Evolutionary conservation across 164 flowering plant genomes (phyloP), one percentile per base, ranked within the genome.

Genomic region (Piper longum): DNA sequence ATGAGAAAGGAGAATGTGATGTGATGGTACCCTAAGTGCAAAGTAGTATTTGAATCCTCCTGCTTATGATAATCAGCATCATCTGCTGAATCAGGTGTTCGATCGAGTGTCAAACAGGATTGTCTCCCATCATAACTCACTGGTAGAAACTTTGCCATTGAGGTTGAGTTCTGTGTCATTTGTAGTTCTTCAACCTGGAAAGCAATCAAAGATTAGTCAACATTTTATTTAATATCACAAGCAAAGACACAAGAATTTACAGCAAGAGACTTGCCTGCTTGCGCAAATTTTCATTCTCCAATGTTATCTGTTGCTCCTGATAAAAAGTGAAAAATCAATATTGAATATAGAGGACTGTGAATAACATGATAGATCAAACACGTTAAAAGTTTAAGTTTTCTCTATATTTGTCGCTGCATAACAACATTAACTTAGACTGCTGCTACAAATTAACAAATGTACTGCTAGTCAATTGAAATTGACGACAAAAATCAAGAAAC

Each of bases 251-350:
- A 18, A 43, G 3, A 56, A 2, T 13, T 43, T 16, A 18, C 62
- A 44, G 16, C 56, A 58, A 2, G 55, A 0, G 39, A 9, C 2
- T 66, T 79, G 67, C 96, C 90, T 89, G 90, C 79, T 80, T 79
- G 54, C 87, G 87, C 70, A 86, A 68, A 55, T 75, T 76, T 72
- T 80, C 89, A 67, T 83, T 86, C 80, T 86, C 92, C 70, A 82
- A 64, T 71, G 71, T 44, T 17, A 82, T 78, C n/a, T 79, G 74
- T 59, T 83, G 85, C 67, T 89, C 96, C 96, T 89, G 70, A 52
- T 44, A 67, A 67, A 5, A 36, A 57, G 36, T 7, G 2, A 26
- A 26, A 57, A 57, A 41, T 26, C 41, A 57, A 8, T 55, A 8
- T 55, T 16, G 18, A 55, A 8, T 26, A 26, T 26, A 26, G 36